Evolutionary conservation across 805 yeast species (phyloP).

Genomic region (Lachancea nothofagi): DNA sequence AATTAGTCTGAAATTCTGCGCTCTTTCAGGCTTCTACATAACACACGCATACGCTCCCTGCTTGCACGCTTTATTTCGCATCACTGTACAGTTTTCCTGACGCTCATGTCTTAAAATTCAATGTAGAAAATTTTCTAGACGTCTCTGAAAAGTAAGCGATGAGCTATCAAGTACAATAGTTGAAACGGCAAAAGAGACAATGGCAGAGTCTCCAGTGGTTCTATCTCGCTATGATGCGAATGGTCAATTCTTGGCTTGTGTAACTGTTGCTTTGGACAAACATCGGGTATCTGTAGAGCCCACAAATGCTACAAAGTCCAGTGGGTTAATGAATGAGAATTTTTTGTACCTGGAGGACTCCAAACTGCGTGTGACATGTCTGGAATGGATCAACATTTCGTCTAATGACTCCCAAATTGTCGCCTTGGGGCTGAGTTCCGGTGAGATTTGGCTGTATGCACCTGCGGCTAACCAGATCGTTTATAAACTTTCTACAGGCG

Average conservation of each 20-base stretch:
- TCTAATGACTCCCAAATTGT: conserved; percentile 41
- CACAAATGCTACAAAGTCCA: conserved; percentile 34
- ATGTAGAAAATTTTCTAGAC: conserved; percentile 4
- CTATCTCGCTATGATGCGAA: conserved; percentile 54
- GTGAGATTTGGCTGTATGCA: conserved; percentile 59
- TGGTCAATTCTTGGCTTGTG: conserved; percentile 60
- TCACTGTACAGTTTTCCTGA: not conserved
- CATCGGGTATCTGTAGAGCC: conserved; percentile 65
- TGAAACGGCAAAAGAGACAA: not conserved
- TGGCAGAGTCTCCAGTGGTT: conserved; percentile 21
- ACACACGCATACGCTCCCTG: too few species aligned
- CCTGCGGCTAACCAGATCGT: conserved; percentile 58
- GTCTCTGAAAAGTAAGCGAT: conserved; percentile 1
- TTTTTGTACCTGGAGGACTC: conserved; percentile 25
- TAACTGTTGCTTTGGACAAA: conserved; percentile 60
- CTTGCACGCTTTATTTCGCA: not conserved
- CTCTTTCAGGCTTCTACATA: too few species aligned
- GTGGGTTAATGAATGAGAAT: conserved; percentile 39
- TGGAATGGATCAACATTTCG: conserved; percentile 25
- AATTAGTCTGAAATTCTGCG: too few species aligned
- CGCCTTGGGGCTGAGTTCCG: conserved; percentile 61
- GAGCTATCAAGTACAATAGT: conserved; percentile 1
- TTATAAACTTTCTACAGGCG: conserved; percentile 44
- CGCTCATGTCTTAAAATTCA: too few species aligned
- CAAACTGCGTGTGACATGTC: conserved; percentile 17